Evolutionary conservation across 352 stramenopile species (phyloP), one percentile per base, ranked within the genome.

Genomic region (Globisporangium ultimum): DNA sequence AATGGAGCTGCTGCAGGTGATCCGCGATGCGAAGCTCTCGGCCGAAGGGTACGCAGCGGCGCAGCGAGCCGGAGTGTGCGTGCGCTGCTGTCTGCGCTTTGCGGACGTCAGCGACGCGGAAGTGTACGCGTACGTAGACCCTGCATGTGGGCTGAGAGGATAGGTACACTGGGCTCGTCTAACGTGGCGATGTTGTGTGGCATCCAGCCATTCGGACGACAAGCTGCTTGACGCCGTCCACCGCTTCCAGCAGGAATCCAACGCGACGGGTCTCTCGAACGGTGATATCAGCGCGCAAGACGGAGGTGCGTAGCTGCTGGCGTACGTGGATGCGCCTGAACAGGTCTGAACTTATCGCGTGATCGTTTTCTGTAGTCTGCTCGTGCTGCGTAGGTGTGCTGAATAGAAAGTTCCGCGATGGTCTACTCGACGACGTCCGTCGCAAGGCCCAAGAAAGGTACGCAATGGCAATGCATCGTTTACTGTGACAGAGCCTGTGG

Each of bases 61-160:
- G 46, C 15, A 53, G 43, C 70, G 43, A 12, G 52, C 71, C 10
- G 71, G 70, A 10, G 58, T 93, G 0, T 93, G 84, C 21, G 59
- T 78, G 61, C 84, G 82, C 28, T 93, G 84, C 63, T 85, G 73
- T 20, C 61, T 93, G 60, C 82, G 84, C 53, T 84, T 91, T 42
- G 67, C 69, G 8, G 66, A 68, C 47, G 58, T 89, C 15, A 60
- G 76, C 8, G 70, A 89, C 11, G 47, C 54, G 48, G 52, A 56
- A 15, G 18, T 85, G 49, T 93, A 91, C 59, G 62, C 67, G 84
- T 91, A 65, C 45, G 76, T 84, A 12, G 14, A 0, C 46, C 12
- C 14, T 17, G 32, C 24, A 12, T 10, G 28, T 10, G 28, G 3
- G 28, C 28, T 36, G 28, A 10, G 28, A 36, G 28, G 28, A 36